Base-by-base conservation (phyloP, 1,139 yeast genomes). In the Protomyces macrosporus region DNA sequence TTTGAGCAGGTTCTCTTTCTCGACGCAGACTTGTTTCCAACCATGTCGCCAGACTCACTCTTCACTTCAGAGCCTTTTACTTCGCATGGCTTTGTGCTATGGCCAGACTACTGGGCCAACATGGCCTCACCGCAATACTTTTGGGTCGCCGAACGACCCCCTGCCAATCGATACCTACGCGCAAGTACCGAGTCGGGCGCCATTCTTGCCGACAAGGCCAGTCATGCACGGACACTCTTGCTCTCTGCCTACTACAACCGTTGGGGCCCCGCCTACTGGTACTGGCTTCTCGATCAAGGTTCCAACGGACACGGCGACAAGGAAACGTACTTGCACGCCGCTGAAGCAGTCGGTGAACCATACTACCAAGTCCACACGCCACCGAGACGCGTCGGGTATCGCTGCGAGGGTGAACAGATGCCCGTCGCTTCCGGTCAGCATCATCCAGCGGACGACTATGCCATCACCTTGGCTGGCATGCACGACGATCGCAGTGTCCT, bases 241-340 rank as follows among this genome's bases (percentile, higher is more conserved):
- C 75, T 90, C 63, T 84, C 95, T 0, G 75, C 87, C 45, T 89
- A 88, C 75, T 90, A 89, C 75, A 90, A 89, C 72, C 74, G 87
- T 50, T 86, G 83, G 72, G 96, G 96, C 0, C 95, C 93, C 4
- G 80, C 81, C 16, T 84, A 84, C 75, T 90, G 82, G 72, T 90
- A 89, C 74, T 95, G 95, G n/a, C 79, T 90, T 55, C 82, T 90
- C 63, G 85, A 93, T 0, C 96, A 89, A 75, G 91, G 91, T 12
- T 84, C 88, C 0, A 87, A 85, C 65, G 96, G 97, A 53, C 95
- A 88, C 76, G 96, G 96, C 67, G 96, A 90, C 73, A 90, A 89
- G 73, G 97, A 90, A 72, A 88, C 96, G 0, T 90, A 88, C 71
- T 77, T 88, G 4, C 54, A 52, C 7, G 60, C 60, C 16, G 50